phyloP scores from a whole-genome alignment of 441 rosid genomes.

The Brassica hybrid region DNA sequence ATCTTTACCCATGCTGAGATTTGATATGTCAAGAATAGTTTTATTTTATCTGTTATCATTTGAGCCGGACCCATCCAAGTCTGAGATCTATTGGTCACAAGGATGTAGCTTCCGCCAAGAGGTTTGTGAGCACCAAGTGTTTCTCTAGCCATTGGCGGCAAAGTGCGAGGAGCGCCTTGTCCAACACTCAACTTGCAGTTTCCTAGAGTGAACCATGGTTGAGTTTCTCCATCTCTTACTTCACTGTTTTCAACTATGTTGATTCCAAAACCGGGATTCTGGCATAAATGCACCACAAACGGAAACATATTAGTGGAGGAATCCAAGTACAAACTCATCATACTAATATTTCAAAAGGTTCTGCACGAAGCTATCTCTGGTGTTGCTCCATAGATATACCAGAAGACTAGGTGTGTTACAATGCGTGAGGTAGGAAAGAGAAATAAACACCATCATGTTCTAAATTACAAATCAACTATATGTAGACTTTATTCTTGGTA shows the following conservation, averaged over 20 bases:
- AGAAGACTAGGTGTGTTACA: too few species aligned
- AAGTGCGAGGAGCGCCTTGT: conserved; percentile 80
- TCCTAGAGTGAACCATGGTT: conserved; percentile 88
- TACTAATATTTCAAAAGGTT: too few species aligned
- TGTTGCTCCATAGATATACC: too few species aligned
- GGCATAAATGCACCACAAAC: conserved; percentile 6
- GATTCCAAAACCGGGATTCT: conserved; percentile 77
- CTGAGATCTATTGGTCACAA: conserved; percentile 72
- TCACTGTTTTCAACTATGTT: conserved; percentile 72
- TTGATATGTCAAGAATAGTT: conserved; percentile 86
- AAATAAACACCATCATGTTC: too few species aligned
- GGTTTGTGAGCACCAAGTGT: conserved; percentile 75
- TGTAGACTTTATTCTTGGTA: too few species aligned
- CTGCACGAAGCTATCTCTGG: too few species aligned
- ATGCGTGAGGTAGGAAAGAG: too few species aligned
- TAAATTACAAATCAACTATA: too few species aligned
- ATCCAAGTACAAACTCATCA: conserved; percentile 6
- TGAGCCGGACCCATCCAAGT: conserved; percentile 99
- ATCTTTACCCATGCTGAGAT: conserved; percentile 93
- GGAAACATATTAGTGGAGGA: too few species aligned
- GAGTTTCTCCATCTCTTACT: conserved; percentile 51
- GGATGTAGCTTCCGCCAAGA: conserved; percentile 70
- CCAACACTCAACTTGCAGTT: conserved; percentile 64
- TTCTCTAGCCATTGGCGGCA: conserved; percentile 89
- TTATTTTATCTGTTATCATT: conserved; percentile 74